A percentile compares a stretch with the other conserved stretches of the same genome.
These are phyloP conservation scores for Gonapodya sp. DNA, from an alignment of 192 early-diverging fungal genomes.

Conservation along the genomic window DNA sequence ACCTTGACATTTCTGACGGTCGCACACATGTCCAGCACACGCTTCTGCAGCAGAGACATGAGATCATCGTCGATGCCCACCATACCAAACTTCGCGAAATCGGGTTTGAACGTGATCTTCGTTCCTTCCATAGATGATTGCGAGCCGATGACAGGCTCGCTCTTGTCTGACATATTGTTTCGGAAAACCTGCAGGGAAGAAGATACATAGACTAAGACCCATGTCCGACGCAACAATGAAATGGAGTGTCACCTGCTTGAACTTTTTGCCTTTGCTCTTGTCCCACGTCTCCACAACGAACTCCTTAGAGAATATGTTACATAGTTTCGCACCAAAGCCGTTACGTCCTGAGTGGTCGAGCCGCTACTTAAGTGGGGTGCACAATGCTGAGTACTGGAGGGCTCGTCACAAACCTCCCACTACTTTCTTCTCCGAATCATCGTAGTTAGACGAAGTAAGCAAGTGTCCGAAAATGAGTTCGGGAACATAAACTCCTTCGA, in stretches of 20 bases:
- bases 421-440: constrained; percentile 88
- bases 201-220: neutral
- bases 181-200: constrained; percentile 37
- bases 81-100: constrained; percentile 88
- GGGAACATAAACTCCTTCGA: constrained; percentile 84
- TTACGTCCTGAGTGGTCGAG: constrained; percentile 52
- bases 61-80: constrained; percentile 72
- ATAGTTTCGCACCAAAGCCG: constrained; percentile 78
- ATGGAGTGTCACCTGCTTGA: constrained; percentile 50
- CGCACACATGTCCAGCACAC: constrained; percentile 90
- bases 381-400: no score
- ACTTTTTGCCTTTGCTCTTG: constrained; percentile 55
- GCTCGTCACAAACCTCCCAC: constrained; percentile 57
- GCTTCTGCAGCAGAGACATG: constrained; percentile 77
- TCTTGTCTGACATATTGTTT: constrained; percentile 81
- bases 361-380: no score
- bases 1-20: constrained; percentile 69
- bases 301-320: constrained; percentile 93
- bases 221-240: neutral
- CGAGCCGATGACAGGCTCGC: constrained; percentile 61
- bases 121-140: constrained; percentile 72
- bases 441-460: constrained; percentile 93
- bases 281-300: constrained; percentile 91
- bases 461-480: constrained; percentile 97
- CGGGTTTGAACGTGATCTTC: constrained; percentile 88